Evolutionary conservation across 257 asterid species (phyloP).

Genomic region (Sherardia arvensis): DNA sequence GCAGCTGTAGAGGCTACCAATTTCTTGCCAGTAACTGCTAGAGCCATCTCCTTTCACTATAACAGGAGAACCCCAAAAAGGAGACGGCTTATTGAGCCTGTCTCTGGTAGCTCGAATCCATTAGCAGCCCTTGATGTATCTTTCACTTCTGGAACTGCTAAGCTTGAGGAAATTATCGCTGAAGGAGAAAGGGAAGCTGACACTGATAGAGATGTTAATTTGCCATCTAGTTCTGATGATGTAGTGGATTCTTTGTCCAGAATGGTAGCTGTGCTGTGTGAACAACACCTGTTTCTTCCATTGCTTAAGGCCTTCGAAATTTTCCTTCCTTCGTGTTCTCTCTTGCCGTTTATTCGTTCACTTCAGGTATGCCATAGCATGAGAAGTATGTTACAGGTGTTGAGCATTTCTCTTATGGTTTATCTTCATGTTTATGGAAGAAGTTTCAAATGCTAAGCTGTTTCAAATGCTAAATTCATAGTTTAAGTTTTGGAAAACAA

Average conservation of each 20-base stretch:
- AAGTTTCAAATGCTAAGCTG: neutral
- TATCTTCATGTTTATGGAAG: neutral
- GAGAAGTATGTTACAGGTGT: neutral
- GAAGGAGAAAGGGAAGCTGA: conserved; percentile 41
- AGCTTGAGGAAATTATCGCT: conserved; percentile 31
- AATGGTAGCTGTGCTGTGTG: conserved; percentile 92
- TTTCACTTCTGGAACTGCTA: conserved; percentile 32
- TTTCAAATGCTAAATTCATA: no score
- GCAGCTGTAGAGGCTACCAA: conserved; percentile 93
- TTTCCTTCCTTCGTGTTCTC: conserved; percentile 95
- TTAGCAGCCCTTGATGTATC: conserved; percentile 36
- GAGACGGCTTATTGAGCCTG: conserved; percentile 66
- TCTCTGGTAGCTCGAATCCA: conserved; percentile 29
- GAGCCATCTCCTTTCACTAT: conserved; percentile 59
- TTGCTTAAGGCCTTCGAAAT: conserved; percentile 90
- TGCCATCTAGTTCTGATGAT: conserved; percentile 42
- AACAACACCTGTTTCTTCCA: conserved; percentile 79
- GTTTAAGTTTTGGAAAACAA: neutral
- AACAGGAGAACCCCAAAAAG: conserved; percentile 80
- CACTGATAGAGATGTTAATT: conserved; percentile 32
- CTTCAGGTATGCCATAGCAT: conserved; percentile 68
- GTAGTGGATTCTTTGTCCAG: conserved; percentile 61
- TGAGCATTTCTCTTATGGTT: neutral
- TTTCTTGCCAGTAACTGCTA: conserved; percentile 62
- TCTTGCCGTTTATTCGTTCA: conserved; percentile 86